Conservation (phyloP, 192 early-diverging fungal genomes). For the Linnemannia hyalina region DNA sequence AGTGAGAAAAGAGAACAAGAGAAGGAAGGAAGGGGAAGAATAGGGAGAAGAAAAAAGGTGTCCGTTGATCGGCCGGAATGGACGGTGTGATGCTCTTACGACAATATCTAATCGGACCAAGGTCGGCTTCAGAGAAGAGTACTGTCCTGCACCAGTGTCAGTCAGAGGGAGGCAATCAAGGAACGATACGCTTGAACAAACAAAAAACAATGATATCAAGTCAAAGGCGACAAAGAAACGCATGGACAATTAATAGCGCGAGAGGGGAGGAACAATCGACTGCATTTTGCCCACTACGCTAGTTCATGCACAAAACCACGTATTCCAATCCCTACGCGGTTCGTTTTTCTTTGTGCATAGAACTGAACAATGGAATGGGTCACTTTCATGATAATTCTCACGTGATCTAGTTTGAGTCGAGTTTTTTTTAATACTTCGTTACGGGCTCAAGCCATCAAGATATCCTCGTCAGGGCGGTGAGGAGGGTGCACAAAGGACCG, state of each 20-base stretch:
- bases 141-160: neutral
- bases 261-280: neutral
- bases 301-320: neutral
- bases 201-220: neutral
- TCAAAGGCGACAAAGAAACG: neutral
- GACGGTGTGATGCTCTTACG: neutral
- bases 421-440: neutral
- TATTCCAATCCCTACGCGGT: slow-evolving; percentile 9
- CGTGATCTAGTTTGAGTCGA: neutral
- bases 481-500: slow-evolving; percentile 39
- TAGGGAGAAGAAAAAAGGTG: slow-evolving; percentile 7
- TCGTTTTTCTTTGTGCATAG: neutral
- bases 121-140: neutral
- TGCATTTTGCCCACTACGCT: neutral
- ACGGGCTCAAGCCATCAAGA: neutral
- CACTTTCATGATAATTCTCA: neutral
- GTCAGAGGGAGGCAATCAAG: neutral
- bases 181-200: neutral
- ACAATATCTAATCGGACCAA: slow-evolving; percentile 1
- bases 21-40: neutral
- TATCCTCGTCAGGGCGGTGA: slow-evolving; percentile 1
- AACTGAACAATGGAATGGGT: neutral
- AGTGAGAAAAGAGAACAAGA: neutral
- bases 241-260: neutral
- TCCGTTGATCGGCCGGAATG: slow-evolving; percentile 3